Evolutionary conservation across 176 grass and related monocot genomes (phyloP).

Genomic region (Zea mays): Zm-B73-REFERENCE-NAM-5.0 NC_050100.1:79774001-79774500

Average conservation of each 20-base stretch:
- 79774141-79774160: no score
- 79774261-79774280: not conserved
- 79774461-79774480: no score
- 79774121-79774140: no score
- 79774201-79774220: not conserved
- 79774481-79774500: no score
- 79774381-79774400: constrained; percentile 13
- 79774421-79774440: not conserved
- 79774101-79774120: no score
- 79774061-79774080: no score
- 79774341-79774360: constrained; percentile 25
- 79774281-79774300: not conserved
- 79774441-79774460: not conserved
- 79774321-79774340: not conserved
- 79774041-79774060: no score
- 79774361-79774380: constrained; percentile 20
- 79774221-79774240: not conserved
- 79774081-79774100: no score
- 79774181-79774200: no score
- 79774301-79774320: not conserved
- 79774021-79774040: no score
- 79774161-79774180: no score
- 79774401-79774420: not conserved
- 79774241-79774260: not conserved
- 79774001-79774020: no score